A percentile compares a stretch with the other conserved stretches of the same genome.
Evolutionary conservation across 2,329 filamentous ascomycete species (phyloP).

Genomic region (Trichoderma sp.): DNA sequence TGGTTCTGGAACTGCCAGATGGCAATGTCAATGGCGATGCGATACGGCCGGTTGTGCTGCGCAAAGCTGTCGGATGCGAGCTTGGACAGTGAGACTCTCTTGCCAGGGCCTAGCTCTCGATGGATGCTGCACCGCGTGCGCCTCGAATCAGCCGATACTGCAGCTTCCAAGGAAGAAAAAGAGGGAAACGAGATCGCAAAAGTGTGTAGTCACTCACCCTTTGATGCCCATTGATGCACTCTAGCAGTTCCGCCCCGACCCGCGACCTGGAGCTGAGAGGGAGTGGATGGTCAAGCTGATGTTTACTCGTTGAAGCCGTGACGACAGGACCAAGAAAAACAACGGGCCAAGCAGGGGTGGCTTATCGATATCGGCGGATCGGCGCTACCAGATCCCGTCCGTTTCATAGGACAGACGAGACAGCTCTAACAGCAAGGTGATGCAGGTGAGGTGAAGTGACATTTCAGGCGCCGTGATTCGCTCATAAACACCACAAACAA

Average conservation of each 20-base stretch:
- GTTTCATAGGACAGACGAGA: neutral
- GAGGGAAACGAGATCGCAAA: too few relatives aligned
- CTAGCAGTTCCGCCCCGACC: neutral
- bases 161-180: accelerated
- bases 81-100: constrained; percentile 78
- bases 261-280: neutral
- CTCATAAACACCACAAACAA: neutral
- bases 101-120: constrained; percentile 80
- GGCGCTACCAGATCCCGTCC: constrained; percentile 32
- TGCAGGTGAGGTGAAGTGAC: neutral
- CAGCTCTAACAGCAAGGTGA: neutral
- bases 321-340: constrained; percentile 31
- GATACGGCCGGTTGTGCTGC: constrained; percentile 69
- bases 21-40: constrained; percentile 88
- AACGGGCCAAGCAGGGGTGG: neutral
- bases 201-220: constrained; percentile 48
- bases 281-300: neutral
- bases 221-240: constrained; percentile 63
- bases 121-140: constrained; percentile 67
- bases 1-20: constrained; percentile 98
- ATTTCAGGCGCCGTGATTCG: constrained; percentile 4
- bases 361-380: constrained; percentile 34
- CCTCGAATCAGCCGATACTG: neutral
- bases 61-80: constrained; percentile 78
- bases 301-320: constrained; percentile 30